Evolutionary conservation across 257 asterid genomes (phyloP), one percentile per base, ranked within the genome.

Genomic region (Solanum dulcamara): DNA sequence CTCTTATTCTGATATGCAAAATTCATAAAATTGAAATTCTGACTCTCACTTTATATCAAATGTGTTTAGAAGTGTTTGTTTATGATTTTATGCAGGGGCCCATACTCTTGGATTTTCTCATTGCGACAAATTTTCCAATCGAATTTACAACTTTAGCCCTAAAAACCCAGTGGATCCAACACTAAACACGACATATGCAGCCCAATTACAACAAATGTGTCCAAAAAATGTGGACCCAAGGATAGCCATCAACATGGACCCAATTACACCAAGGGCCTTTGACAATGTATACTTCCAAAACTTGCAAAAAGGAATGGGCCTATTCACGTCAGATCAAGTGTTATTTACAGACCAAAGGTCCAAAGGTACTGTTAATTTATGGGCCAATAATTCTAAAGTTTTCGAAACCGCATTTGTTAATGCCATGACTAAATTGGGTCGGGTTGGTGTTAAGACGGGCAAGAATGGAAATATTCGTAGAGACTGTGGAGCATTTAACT

Each of bases 61-160:
- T 12, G 10, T 57, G 30, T 0, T 57, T 57, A 57, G 3, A 22
- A 22, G 1, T 22, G n/a, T n/a, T n/a, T n/a, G n/a, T 57, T 9
- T 24, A 9, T 60, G 68, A 60, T 60, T 64, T 66, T 66, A 67
- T 67, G 44, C 91, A 93, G 99, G 91, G 18, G 88, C 93, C 81
- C 99, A 96, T 90, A 93, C 94, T 0, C 80, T 96, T 44, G 99
- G 99, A 50, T 93, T 94, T 90, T 91, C 99, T 24, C 99, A 96
- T 82, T 96, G 99, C 87, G 80, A 30, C 93, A 90, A 85, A 81
- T 90, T 96, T 24, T 26, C 97, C 1, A 91, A 91, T 84, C 90
- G 99, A 85, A 88, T 94, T 24, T 91, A 91, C 94, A 94, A 88
- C 81, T 94, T 93, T 93, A 90, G 82, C 89, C 84, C 60, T 3